phyloP scores from a whole-genome alignment of 306 rosid species.

The Inga oerstediana region DNA sequence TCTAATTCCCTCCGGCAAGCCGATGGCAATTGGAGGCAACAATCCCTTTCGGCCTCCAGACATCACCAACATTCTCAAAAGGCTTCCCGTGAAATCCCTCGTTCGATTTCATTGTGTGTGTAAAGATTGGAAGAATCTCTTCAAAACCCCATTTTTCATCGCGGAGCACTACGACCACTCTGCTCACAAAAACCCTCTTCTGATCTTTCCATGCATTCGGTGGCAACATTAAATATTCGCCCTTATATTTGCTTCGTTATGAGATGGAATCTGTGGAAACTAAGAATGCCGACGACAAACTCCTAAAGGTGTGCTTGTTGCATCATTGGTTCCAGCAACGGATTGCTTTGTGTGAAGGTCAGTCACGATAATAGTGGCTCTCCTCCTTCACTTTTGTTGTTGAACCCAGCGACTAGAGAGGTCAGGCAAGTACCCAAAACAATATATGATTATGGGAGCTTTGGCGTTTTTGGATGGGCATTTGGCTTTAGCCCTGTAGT shows the following conservation, averaged over 20 bases:
- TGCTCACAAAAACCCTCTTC: no score
- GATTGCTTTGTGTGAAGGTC: no score
- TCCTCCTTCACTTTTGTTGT: neutral
- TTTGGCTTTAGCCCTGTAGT: no score
- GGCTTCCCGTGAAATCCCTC: neutral
- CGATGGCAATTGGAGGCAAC: neutral
- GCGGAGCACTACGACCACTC: no score
- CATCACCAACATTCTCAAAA: neutral
- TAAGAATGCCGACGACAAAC: no score
- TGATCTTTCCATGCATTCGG: no score
- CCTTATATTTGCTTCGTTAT: no score
- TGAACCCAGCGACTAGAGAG: conserved; percentile 28
- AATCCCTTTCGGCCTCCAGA: neutral
- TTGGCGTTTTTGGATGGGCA: neutral
- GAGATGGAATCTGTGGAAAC: no score
- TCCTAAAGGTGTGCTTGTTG: no score
- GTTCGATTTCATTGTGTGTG: neutral
- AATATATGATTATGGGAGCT: neutral
- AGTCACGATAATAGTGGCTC: no score
- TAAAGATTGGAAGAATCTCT: neutral
- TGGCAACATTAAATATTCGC: no score
- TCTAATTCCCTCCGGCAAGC: neutral
- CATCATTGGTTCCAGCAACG: no score
- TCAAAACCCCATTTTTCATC: neutral
- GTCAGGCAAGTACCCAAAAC: neutral